These are phyloP conservation scores for Colletotrichum tofieldiae DNA, from an alignment of 2,329 filamentous ascomycete species.

Conservation along the genomic window DNA sequence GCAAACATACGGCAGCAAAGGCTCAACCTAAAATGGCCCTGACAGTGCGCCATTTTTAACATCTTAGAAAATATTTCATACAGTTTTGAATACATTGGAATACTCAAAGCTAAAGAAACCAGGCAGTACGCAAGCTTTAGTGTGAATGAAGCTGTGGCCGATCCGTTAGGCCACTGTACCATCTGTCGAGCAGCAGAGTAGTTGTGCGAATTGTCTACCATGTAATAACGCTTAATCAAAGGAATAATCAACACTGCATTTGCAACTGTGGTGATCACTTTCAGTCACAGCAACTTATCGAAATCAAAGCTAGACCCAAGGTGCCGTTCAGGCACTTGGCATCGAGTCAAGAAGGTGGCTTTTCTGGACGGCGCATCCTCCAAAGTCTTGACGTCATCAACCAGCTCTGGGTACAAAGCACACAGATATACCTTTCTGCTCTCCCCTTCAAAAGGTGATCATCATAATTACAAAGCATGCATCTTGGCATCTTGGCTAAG, in stretches of 20 bases:
- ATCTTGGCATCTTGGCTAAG: conserved; percentile 13
- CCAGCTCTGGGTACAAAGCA: neutral
- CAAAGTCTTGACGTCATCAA: conserved; percentile 25
- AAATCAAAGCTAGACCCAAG: neutral
- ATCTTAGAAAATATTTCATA: neutral
- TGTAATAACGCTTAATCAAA: neutral
- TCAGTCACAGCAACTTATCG: neutral
- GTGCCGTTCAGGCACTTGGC: neutral
- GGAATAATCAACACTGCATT: neutral
- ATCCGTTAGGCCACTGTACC: neutral
- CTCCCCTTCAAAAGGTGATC: neutral
- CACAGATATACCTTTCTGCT: neutral
- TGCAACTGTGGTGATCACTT: neutral
- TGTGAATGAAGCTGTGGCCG: too few species aligned
- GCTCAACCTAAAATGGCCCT: neutral
- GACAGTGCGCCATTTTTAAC: too few species aligned
- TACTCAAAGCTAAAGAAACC: neutral
- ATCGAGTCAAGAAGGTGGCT: neutral
- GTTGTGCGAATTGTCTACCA: too few species aligned
- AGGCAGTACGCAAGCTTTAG: neutral
- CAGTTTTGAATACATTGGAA: neutral
- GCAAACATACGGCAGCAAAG: neutral
- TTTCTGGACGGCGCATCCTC: neutral
- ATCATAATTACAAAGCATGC: neutral
- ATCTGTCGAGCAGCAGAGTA: neutral